These are phyloP conservation scores for Pythium aquatile DNA, from an alignment of 352 stramenopile genomes.

Conservation along the genomic window DNA sequence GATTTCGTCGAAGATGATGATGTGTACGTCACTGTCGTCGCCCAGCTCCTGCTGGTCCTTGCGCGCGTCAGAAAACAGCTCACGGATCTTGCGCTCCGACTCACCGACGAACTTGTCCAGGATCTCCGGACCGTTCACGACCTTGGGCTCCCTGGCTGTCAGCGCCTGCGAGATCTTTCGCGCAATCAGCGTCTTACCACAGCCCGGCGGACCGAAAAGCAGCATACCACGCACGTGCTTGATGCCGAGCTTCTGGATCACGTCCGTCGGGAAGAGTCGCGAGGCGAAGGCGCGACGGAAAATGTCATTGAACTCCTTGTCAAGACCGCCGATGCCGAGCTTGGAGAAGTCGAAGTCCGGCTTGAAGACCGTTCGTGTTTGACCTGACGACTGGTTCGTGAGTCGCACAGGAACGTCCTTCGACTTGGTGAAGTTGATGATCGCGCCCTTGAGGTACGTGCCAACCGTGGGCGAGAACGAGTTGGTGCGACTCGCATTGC, in stretches of 20 bases:
- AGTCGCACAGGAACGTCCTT: conserved; percentile 77
- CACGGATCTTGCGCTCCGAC: conserved; percentile 98
- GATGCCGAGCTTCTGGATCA: conserved; percentile 98
- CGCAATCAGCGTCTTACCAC: conserved; percentile 98
- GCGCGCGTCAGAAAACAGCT: conserved; percentile 95
- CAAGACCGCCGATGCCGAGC: conserved; percentile 98
- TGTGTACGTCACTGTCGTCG: conserved; percentile 98
- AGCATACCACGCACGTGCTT: conserved; percentile 97
- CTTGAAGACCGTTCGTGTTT: conserved; percentile 89
- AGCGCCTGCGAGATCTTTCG: conserved; percentile 97
- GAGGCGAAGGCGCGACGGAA: conserved; percentile 98
- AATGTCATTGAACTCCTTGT: conserved; percentile 99
- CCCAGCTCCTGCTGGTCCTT: conserved; percentile 89
- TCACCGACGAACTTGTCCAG: conserved; percentile 99
- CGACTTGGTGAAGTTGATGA: conserved; percentile 77
- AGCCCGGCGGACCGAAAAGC: conserved; percentile 84
- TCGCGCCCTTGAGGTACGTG: conserved; percentile 57
- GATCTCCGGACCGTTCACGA: conserved; percentile 99
- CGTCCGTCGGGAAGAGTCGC: conserved; percentile 94
- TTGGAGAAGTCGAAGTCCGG: conserved; percentile 98
- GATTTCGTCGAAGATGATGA: conserved; percentile 99
- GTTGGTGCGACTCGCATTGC: conserved; percentile 19
- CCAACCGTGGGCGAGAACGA: conserved; percentile 46
- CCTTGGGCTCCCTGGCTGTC: conserved; percentile 95
- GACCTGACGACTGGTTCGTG: conserved; percentile 76